phyloP scores from a whole-genome alignment of 305 asterid species.

The Fraxinus xanthoxyloides region DNA sequence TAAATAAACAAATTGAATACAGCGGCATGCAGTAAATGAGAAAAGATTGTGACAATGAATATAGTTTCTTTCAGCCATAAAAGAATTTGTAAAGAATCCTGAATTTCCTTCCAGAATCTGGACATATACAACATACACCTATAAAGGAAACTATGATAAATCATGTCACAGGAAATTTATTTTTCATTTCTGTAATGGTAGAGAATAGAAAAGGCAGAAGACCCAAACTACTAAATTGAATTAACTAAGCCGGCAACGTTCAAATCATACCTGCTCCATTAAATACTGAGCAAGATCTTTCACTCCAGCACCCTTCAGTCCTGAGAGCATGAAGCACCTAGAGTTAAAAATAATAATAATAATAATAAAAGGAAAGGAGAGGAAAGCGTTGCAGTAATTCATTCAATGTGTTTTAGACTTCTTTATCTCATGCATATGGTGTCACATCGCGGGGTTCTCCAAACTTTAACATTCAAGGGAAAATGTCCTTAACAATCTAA shows the following conservation, averaged over 20 bases:
- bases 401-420: too few species aligned
- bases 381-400: too few species aligned
- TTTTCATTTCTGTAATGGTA: not conserved
- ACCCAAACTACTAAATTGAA: constrained; percentile 1
- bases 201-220: not conserved
- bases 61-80: too few species aligned
- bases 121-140: not conserved
- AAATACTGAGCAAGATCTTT: constrained; percentile 69
- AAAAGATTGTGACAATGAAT: not conserved
- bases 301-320: constrained; percentile 89
- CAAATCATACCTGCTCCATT: constrained; percentile 57
- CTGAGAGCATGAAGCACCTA: constrained; percentile 86
- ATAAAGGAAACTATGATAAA: not conserved
- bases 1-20: not conserved
- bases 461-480: too few species aligned
- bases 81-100: too few species aligned
- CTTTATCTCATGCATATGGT: too few species aligned
- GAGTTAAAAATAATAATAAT: too few species aligned
- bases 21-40: not conserved
- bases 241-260: not conserved
- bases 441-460: too few species aligned
- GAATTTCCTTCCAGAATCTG: too few species aligned
- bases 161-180: not conserved
- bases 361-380: too few species aligned
- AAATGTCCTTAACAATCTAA: too few species aligned